phyloP scores from a whole-genome alignment of 345 rosid species.

The Anacardium occidentale region DNA sequence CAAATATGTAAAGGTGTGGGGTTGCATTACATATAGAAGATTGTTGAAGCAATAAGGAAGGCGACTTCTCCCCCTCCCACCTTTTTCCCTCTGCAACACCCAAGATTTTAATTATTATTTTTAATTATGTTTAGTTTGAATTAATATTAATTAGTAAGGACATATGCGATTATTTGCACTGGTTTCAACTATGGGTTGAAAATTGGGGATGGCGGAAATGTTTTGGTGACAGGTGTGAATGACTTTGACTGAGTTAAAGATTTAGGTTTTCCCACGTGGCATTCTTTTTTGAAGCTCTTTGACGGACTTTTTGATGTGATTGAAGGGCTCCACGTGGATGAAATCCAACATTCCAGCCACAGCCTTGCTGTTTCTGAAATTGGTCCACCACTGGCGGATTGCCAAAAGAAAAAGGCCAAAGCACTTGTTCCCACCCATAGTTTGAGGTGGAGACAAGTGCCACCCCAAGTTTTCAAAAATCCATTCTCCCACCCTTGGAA shows the following conservation, averaged over 20 bases:
- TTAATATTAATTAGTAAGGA: too few relatives aligned
- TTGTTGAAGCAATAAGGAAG: conserved; percentile 58
- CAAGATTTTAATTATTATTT: neutral
- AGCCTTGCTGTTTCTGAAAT: conserved; percentile 22
- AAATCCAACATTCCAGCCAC: conserved; percentile 32
- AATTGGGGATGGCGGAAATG: conserved; percentile 11
- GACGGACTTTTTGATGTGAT: too few relatives aligned
- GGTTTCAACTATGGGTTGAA: neutral
- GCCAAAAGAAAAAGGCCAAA: too few relatives aligned
- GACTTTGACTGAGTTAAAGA: neutral
- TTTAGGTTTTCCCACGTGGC: conserved; percentile 31
- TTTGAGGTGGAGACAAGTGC: too few relatives aligned
- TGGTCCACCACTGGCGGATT: neutral
- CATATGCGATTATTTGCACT: neutral
- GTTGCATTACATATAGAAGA: conserved; percentile 25
- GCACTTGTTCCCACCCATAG: too few relatives aligned
- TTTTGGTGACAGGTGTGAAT: neutral
- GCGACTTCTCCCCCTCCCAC: conserved; percentile 65
- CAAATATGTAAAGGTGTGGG: conserved; percentile 20
- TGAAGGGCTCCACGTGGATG: conserved; percentile 42
- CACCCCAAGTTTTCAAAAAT: too few relatives aligned
- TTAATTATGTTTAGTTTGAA: neutral
- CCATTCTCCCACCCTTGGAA: too few relatives aligned
- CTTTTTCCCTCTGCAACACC: conserved; percentile 21
- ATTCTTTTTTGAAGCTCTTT: too few relatives aligned